Evolutionary conservation across 345 rosid species (phyloP).

Genomic region (Aquilaria malaccensis): DNA sequence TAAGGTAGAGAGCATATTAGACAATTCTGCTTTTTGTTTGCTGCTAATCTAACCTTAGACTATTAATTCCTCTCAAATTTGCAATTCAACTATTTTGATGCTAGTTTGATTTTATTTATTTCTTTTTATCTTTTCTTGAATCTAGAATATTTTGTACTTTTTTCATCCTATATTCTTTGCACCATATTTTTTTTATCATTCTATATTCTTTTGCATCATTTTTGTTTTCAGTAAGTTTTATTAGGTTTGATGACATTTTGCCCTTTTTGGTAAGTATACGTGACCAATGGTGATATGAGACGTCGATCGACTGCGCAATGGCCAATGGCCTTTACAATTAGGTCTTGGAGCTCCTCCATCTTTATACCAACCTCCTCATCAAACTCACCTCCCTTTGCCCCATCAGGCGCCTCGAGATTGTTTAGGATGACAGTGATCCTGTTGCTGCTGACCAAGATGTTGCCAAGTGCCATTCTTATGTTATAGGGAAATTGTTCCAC

Average conservation of each 20-base stretch:
- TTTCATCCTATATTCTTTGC: too few relatives aligned
- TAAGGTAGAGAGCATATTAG: too few relatives aligned
- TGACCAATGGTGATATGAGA: slow-evolving; percentile 97
- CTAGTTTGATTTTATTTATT: too few relatives aligned
- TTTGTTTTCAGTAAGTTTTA: neutral
- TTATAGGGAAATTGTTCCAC: slow-evolving; percentile 51
- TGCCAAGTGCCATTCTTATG: slow-evolving; percentile 58
- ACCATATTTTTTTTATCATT: too few relatives aligned
- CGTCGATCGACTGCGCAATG: slow-evolving; percentile 88
- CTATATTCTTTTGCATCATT: neutral
- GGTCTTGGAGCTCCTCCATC: slow-evolving; percentile 73
- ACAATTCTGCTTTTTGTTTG: too few relatives aligned
- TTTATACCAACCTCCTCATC: slow-evolving; percentile 86
- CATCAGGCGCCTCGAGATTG: slow-evolving; percentile 91
- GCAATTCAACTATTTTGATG: too few relatives aligned
- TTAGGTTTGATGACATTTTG: neutral
- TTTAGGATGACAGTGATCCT: slow-evolving; percentile 59
- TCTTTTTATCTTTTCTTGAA: too few relatives aligned
- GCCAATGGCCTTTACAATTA: slow-evolving; percentile 86
- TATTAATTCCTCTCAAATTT: too few relatives aligned
- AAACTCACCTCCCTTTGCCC: slow-evolving; percentile 95
- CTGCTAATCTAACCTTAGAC: too few relatives aligned
- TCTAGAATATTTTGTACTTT: too few relatives aligned
- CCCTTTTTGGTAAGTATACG: neutral
- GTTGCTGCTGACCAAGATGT: slow-evolving; percentile 41